Conservation (phyloP, 2,329 filamentous ascomycete species). For the Hysterium pulicare region DNA sequence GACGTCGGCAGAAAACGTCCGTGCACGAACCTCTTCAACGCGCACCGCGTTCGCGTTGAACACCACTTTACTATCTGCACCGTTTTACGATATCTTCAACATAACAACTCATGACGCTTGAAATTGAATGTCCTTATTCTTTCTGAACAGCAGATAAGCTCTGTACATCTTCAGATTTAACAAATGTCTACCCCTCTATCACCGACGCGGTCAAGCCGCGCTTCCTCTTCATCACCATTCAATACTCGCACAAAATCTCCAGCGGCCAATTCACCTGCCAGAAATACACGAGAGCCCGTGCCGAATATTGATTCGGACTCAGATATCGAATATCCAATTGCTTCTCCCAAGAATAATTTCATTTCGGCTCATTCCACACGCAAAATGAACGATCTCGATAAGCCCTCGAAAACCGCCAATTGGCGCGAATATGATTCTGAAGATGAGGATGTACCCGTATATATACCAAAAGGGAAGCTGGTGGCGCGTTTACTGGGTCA, state of each 20-base stretch:
- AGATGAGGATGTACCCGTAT: conserved; percentile 24
- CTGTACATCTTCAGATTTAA: not conserved
- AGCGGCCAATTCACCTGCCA: too few relatives aligned
- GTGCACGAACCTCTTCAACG: too few relatives aligned
- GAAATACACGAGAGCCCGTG: too few relatives aligned
- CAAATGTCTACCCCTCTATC: conserved; percentile 2
- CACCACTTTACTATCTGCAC: too few relatives aligned
- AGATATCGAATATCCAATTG: too few relatives aligned
- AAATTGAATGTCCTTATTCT: not conserved
- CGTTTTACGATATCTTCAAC: not conserved
- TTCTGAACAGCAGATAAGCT: not conserved
- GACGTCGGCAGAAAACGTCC: too few relatives aligned
- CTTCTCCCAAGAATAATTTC: too few relatives aligned
- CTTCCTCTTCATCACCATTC: not conserved
- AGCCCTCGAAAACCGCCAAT: not conserved
- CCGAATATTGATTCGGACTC: too few relatives aligned
- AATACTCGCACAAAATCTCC: too few relatives aligned
- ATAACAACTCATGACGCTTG: not conserved
- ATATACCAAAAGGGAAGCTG: conserved; percentile 58
- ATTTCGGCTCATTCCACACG: too few relatives aligned
- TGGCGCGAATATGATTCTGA: conserved; percentile 42
- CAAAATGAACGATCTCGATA: conserved; percentile 2
- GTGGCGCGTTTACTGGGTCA: conserved; percentile 55
- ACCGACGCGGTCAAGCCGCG: conserved; percentile 6
- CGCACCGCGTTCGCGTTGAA: too few relatives aligned